Base-by-base conservation (phyloP, 2,329 filamentous ascomycete species). In the Plenodomus lindquistii region DNA sequence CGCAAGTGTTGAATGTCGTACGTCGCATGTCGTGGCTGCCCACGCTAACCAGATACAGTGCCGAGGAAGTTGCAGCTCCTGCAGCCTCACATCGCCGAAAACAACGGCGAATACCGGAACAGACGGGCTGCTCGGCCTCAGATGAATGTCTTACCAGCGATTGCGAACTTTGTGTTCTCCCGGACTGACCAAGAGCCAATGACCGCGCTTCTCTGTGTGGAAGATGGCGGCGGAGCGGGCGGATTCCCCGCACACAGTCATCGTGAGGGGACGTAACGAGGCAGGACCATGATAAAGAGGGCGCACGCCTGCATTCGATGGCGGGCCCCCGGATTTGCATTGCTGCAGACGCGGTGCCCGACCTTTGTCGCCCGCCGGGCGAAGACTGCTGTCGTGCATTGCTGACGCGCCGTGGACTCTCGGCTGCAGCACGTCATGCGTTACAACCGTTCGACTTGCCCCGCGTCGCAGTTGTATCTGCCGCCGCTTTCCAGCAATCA, bases 51-150 rank as follows among this genome's bases (percentile, higher is more conserved):
- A 47, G 21, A 42, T 24, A 19, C 20, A 27, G 44, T 42, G 41
- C 54, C 54, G 51, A 55, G 54, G 54, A 42, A 50, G 17, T 36
- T 11, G 10, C 37, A 19, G 38, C 40, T 41, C 51, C 19, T 20
- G 27, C 42, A 41, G 22, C 24, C 42, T 36, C 19, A 11, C 31
- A 43, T 29, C 9, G 37, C 36, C 42, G 29, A 17, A 7, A 15
- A n/a, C 11, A 7, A 27, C 50, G 54, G 50, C 48, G 42, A 44
- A 54, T 52, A 29, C 40, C 54, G 54, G 52, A 57, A 54, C 35
- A 34, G 43, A 34, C 10, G 37, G 10, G 17, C 29, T 40, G 18
- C 37, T 29, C 16, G 36, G 18, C 35, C 41, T 50, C 43, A 42
- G 43, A 52, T 45, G 48, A 40, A 48, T 38, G 46, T 44, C 21